Evolutionary conservation across 345 rosid genomes (phyloP), one percentile per base, ranked within the genome.

Genomic region (Ricinus communis): DNA sequence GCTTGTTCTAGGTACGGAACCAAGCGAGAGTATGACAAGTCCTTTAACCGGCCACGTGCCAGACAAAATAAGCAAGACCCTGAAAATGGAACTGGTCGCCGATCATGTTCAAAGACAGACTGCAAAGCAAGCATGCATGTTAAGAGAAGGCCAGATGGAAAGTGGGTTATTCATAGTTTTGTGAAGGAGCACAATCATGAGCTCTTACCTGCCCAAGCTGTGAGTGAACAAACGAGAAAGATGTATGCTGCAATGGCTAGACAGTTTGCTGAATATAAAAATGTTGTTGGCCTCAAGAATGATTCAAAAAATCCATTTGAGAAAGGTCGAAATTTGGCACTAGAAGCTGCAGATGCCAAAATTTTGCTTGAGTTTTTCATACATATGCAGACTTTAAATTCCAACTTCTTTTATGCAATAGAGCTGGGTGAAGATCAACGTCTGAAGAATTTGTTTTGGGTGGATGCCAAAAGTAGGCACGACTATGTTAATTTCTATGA

Each of bases 81-180:
- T 0, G 93, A 89, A 15, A 84, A 78, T 71, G 74, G 86, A 62
- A 78, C 87, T 62, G 83, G 89, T 28, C 66, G 91, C 18, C 61
- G 93, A 58, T 79, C 88, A 0, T 83, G 91, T 41, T 77, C 79
- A 0, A 88, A 88, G 77, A 88, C 93, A 10, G 88, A 86, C 69
- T 88, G 93, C 67, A 88, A 86, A 62, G 90, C 93, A 9, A 85
- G 93, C 81, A 88, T 88, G 93, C 93, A 88, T 77, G 93, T 88
- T 62, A 88, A 88, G 86, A 86, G 93, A 74, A 88, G 78, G 72
- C 65, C 81, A 0, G 88, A 85, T 80, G 93, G 90, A 65, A 86
- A 77, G 67, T 88, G 90, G 93, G 80, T 85, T 15, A 88, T 86
- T 76, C 93, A 88, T 70, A 83, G 82, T 69, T 88, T 88, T 77